Conservation (phyloP, 768 basidiomycete species). For the Russula compacta region DNA sequence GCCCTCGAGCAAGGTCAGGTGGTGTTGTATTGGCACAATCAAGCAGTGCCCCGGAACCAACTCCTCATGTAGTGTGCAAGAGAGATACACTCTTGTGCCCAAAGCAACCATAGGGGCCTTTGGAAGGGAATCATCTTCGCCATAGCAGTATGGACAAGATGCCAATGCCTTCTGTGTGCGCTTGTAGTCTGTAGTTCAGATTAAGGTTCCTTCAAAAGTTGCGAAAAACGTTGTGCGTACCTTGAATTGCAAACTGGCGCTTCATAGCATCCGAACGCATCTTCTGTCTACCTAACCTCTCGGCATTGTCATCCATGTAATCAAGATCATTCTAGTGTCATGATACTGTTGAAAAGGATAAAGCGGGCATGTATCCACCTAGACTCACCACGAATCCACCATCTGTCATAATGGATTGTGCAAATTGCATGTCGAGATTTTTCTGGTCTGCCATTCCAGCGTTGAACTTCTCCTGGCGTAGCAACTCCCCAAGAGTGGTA, state of each 20-base stretch:
- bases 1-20: constrained; percentile 81
- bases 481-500: constrained; percentile 79
- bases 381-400: constrained; percentile 68
- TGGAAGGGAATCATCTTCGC: constrained; percentile 86
- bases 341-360: not conserved
- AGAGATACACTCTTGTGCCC: constrained; percentile 86
- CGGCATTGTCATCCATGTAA: constrained; percentile 96
- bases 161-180: constrained; percentile 86
- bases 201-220: constrained; percentile 4
- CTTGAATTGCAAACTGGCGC: constrained; percentile 92
- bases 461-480: constrained; percentile 86
- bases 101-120: constrained; percentile 83
- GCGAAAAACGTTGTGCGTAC: constrained; percentile 32
- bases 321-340: constrained; percentile 67
- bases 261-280: constrained; percentile 97
- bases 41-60: constrained; percentile 88
- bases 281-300: constrained; percentile 83
- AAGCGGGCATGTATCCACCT: not conserved
- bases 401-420: constrained; percentile 79
- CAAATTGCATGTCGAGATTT: constrained; percentile 83
- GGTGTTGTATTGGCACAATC: constrained; percentile 94
- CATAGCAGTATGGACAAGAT: constrained; percentile 80
- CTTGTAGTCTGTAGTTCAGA: constrained; percentile 65
- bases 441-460: constrained; percentile 89
- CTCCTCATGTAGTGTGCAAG: constrained; percentile 80